Evolutionary conservation across 768 basidiomycete species (phyloP).

Genomic region (Lentinus tigrinus): DNA sequence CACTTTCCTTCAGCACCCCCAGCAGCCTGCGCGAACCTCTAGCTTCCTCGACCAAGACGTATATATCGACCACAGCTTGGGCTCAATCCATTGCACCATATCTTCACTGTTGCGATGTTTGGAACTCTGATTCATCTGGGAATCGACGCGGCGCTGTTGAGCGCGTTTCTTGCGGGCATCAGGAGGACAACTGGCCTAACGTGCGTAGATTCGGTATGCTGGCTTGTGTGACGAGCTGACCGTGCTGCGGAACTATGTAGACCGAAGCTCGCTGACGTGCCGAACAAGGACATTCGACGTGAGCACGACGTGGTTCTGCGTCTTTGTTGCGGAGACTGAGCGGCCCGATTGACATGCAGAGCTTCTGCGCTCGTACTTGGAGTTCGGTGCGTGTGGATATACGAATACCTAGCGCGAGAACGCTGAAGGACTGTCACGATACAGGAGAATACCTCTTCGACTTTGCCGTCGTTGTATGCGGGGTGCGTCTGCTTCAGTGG

Average conservation of each 20-base stretch:
- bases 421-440: slow-evolving; percentile 3
- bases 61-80: neutral
- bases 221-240: neutral
- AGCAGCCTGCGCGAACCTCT: neutral
- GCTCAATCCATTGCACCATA: neutral
- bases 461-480: slow-evolving; percentile 80
- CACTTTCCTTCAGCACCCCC: neutral
- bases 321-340: neutral
- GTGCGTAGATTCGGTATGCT: slow-evolving; percentile 44
- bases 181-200: slow-evolving; percentile 83
- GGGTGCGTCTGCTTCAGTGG: slow-evolving; percentile 48
- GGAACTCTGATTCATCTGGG: slow-evolving; percentile 71
- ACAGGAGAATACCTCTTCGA: slow-evolving; percentile 84
- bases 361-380: slow-evolving; percentile 73
- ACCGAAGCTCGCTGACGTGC: slow-evolving; percentile 70
- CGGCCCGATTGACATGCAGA: slow-evolving; percentile 43
- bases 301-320: slow-evolving; percentile 32
- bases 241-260: slow-evolving; percentile 35
- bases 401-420: no score
- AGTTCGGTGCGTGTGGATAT: slow-evolving; percentile 54
- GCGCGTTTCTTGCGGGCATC: slow-evolving; percentile 82
- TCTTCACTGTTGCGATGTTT: slow-evolving; percentile 43
- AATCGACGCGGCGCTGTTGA: slow-evolving; percentile 76
- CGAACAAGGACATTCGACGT: slow-evolving; percentile 90
- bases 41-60: neutral